These are phyloP conservation scores for Xylariomycetidae sp. DNA, from an alignment of 2,329 filamentous ascomycete species.

Conservation along the genomic window DNA sequence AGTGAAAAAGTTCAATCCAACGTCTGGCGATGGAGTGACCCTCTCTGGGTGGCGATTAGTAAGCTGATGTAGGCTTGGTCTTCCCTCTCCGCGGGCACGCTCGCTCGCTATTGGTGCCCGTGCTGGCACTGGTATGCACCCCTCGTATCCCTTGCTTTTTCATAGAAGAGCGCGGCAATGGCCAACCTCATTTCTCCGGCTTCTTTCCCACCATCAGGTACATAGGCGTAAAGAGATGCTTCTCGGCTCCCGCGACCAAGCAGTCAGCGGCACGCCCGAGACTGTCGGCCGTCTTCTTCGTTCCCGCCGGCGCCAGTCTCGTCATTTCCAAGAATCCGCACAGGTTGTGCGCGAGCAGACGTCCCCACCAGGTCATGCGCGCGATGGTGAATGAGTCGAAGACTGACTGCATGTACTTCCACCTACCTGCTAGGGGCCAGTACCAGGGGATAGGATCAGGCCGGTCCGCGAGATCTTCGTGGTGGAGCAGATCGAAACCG, in stretches of 20 bases:
- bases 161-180: too few species aligned
- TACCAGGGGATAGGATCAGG: conserved; percentile 83
- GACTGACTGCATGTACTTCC: conserved; percentile 75
- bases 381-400: conserved; percentile 79
- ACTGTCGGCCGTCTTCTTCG: conserved; percentile 92
- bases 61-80: too few species aligned
- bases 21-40: too few species aligned
- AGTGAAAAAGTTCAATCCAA: too few species aligned
- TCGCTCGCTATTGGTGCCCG: too few species aligned
- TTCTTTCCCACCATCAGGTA: conserved; percentile 95
- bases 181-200: conserved; percentile 51
- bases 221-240: conserved; percentile 98
- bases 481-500: conserved; percentile 76
- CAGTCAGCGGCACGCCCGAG: conserved; percentile 77
- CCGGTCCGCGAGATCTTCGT: conserved; percentile 82
- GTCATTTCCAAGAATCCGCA: conserved; percentile 72
- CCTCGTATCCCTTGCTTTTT: too few species aligned
- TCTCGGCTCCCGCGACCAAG: conserved; percentile 77
- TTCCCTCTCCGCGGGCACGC: too few species aligned
- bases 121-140: too few species aligned
- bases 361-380: conserved; percentile 83
- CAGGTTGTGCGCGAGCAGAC: conserved; percentile 69
- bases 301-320: conserved; percentile 72
- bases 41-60: too few species aligned
- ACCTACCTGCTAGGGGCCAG: conserved; percentile 82